Conservation (phyloP, 2,329 filamentous ascomycete genomes). For the Aspergillus versicolor region DNA sequence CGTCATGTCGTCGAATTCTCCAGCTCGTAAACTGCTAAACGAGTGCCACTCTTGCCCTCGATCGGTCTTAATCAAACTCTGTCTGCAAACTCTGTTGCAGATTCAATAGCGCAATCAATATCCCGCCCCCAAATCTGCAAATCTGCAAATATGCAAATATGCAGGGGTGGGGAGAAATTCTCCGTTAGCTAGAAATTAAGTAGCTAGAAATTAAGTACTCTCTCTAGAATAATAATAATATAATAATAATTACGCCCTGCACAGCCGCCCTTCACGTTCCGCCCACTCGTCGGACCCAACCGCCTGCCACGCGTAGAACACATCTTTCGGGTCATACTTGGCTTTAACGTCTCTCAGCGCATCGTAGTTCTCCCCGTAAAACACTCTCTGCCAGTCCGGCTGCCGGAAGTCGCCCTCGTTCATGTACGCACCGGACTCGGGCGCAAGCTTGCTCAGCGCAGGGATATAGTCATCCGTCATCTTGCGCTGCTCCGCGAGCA, state of each 20-base stretch:
- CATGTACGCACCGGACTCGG: constrained; percentile 22
- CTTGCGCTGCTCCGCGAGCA: constrained; percentile 34
- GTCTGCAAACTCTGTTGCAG: no score
- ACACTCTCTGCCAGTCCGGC: constrained; percentile 9
- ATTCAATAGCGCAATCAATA: no score
- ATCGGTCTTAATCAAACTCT: no score
- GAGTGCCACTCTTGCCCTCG: no score
- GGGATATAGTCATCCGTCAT: constrained; percentile 44
- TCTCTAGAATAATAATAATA: no score
- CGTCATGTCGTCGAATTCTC: no score
- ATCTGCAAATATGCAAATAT: no score
- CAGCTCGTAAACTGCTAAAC: no score
- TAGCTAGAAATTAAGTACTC: no score
- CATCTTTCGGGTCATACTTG: constrained; percentile 12
- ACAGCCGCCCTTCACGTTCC: neutral
- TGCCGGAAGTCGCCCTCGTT: constrained; percentile 11
- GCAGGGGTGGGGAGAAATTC: no score
- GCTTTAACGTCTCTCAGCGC: constrained; percentile 5
- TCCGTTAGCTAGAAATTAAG: no score
- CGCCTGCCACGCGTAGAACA: constrained; percentile 8
- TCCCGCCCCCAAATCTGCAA: no score
- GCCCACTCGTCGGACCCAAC: constrained; percentile 11
- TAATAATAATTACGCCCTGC: neutral
- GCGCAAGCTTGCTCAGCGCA: constrained; percentile 35
- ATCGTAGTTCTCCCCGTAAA: constrained; percentile 11